A percentile compares a stretch with the other conserved stretches of the same genome.
These are phyloP conservation scores for Akanthomyces uredinophilus DNA, from an alignment of 2,329 filamentous ascomycete genomes.

Conservation along the genomic window DNA sequence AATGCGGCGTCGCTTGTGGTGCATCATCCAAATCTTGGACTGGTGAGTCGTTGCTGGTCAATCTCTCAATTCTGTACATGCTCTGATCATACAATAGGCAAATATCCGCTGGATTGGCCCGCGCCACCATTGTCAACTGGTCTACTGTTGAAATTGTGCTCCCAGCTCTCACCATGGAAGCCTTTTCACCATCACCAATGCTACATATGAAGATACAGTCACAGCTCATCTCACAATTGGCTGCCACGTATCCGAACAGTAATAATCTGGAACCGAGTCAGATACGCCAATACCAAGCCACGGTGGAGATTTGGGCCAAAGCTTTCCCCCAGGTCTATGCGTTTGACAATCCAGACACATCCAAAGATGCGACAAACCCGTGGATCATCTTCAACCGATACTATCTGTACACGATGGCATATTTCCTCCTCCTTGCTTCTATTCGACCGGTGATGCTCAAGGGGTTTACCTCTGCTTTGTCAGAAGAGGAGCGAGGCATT, in stretches of 20 bases:
- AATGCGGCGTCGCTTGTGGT: constrained; percentile 34
- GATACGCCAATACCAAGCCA: constrained; percentile 27
- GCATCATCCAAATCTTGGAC: constrained; percentile 33
- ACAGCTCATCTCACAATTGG: constrained; percentile 25
- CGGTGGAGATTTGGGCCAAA: constrained; percentile 38
- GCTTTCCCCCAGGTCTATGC: constrained; percentile 38
- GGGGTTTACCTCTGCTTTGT: constrained; percentile 23
- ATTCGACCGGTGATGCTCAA: constrained; percentile 42
- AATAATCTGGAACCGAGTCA: constrained; percentile 25
- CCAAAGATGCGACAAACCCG: constrained; percentile 34
- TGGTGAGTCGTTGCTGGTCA: constrained; percentile 24
- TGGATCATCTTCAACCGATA: constrained; percentile 43
- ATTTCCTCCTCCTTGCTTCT: constrained; percentile 41
- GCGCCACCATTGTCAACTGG: constrained; percentile 16
- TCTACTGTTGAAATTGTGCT: constrained; percentile 14
- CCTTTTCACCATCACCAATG: constrained; percentile 15
- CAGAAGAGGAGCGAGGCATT: constrained; percentile 31
- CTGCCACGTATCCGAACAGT: constrained; percentile 23
- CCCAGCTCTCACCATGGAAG: constrained; percentile 16
- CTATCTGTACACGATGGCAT: constrained; percentile 39
- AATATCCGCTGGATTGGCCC: constrained; percentile 28
- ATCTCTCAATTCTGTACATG: neutral
- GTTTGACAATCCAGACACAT: constrained; percentile 35
- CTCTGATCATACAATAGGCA: constrained; percentile 25
- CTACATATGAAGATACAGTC: constrained; percentile 33